Conservation (phyloP, 352 stramenopile genomes). For the Pythium dissotocum region DNA sequence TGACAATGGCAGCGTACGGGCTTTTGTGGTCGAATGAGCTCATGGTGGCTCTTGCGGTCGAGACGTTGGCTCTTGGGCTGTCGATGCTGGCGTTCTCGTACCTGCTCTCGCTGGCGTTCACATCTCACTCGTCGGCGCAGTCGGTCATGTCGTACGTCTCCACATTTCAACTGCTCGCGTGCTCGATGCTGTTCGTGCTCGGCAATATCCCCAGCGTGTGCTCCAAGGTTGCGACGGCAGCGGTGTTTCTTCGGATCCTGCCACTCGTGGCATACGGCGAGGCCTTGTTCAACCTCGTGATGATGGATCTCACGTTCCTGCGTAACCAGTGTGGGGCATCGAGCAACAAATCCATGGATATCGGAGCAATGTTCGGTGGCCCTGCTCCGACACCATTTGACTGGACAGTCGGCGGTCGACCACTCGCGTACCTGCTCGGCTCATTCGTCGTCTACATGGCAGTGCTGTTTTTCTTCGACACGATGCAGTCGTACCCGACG, state of each 20-base stretch:
- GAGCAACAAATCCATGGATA: slow-evolving; percentile 1
- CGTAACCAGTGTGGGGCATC: slow-evolving; percentile 47
- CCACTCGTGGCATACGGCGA: slow-evolving; percentile 64
- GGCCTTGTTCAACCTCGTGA: slow-evolving; percentile 52
- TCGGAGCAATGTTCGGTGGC: slow-evolving; percentile 17
- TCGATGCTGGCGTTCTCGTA: slow-evolving; percentile 71
- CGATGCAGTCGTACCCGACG: slow-evolving; percentile 73
- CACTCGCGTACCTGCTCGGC: slow-evolving; percentile 39
- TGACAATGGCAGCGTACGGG: slow-evolving; percentile 26
- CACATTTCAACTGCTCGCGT: slow-evolving; percentile 69
- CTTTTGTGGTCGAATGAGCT: slow-evolving; percentile 30
- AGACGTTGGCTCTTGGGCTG: slow-evolving; percentile 47
- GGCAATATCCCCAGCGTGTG: slow-evolving; percentile 57
- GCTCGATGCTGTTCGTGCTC: slow-evolving; percentile 45
- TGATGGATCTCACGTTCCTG: slow-evolving; percentile 42
- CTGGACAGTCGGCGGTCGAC: slow-evolving; percentile 52
- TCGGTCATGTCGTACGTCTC: slow-evolving; percentile 75
- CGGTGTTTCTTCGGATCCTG: slow-evolving; percentile 55
- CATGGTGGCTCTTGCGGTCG: slow-evolving; percentile 37
- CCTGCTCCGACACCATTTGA: slow-evolving; percentile 39
- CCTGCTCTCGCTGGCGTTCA: slow-evolving; percentile 61
- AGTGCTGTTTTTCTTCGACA: slow-evolving; percentile 60
- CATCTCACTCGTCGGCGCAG: slow-evolving; percentile 76
- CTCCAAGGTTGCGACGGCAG: slow-evolving; percentile 36
- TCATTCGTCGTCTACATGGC: slow-evolving; percentile 51